A percentile compares a stretch with the other conserved stretches of the same genome.
Conservation (phyloP, 371 early-diverging fungal species). For the Choanephora cucurbitarum region DNA sequence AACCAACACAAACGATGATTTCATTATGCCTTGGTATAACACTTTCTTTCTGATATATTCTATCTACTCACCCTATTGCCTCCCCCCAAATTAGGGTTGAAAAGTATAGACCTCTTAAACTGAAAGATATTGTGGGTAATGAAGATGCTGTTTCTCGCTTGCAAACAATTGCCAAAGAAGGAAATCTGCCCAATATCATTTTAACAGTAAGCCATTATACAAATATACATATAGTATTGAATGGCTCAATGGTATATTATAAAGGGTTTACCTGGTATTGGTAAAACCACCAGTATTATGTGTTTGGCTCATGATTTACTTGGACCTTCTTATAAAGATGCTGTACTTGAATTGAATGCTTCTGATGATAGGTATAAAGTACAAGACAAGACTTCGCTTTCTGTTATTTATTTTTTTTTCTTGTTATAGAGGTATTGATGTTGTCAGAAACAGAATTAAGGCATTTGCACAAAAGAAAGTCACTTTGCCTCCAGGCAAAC, state of each 20-base stretch:
- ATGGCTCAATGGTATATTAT: not conserved
- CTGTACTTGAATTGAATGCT: constrained; percentile 96
- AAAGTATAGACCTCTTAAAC: constrained; percentile 90
- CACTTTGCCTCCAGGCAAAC: constrained; percentile 84
- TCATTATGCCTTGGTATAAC: constrained; percentile 3
- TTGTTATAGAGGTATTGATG: constrained; percentile 89
- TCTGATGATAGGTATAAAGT: constrained; percentile 91
- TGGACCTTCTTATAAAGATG: constrained; percentile 85
- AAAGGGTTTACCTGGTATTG: constrained; percentile 97
- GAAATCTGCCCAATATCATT: constrained; percentile 97
- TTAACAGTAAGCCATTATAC: constrained; percentile 67
- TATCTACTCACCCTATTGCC: too few species aligned
- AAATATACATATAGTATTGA: not conserved
- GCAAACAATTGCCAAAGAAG: constrained; percentile 81
- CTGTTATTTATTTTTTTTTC: not conserved
- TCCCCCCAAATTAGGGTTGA: constrained; percentile 75
- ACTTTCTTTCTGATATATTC: not conserved
- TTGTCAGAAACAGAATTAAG: constrained; percentile 97
- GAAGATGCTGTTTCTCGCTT: constrained; percentile 90
- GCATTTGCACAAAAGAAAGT: constrained; percentile 98
- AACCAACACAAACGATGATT: not conserved
- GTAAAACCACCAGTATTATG: constrained; percentile 97
- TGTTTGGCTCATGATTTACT: constrained; percentile 90
- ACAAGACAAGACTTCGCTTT: not conserved
- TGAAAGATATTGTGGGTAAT: constrained; percentile 97